Evolutionary conservation across 2,329 filamentous ascomycete species (phyloP), one percentile per base, ranked within the genome.

Genomic region (Sporothrix variecibatus): DNA sequence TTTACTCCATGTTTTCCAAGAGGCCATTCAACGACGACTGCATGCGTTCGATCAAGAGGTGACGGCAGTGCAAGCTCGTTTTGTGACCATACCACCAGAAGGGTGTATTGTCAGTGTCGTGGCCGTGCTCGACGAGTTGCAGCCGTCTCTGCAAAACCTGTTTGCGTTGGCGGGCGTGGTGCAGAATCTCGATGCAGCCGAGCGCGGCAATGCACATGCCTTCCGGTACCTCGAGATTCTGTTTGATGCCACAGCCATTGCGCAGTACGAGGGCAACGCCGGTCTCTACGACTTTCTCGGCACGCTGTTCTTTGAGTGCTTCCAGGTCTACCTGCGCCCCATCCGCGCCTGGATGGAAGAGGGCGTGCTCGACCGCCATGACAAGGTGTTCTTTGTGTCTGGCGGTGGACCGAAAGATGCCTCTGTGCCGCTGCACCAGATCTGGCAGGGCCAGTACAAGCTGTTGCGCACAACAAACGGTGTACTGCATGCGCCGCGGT

Each of bases 261-360:
- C 91, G 0, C 94, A 97, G 79, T 86, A 93, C 62, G 87, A 89
- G 20, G 92, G 92, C 0, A 89, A 93, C 73, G 83, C 86, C 1
- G 80, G 81, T 0, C 84, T 88, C 0, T 96, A 93, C 79, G 81
- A 84, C 53, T 90, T 88, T 53, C 84, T 96, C 5, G 89, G 90
- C 1, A 84, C 84, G 0, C 85, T 96, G 3, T 96, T 98, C 79
- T 91, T 96, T 73, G 88, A 92, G 64, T 97, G 94, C 79, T 92
- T 98, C 74, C 89, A 91, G 74, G 90, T 94, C 1, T 98, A 97
- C 80, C 86, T 97, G 51, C 90, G 90, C 53, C 93, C 94, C 0
- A 92, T 98, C 62, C 88, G 91, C 49, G 84, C 87, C 20, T 98
- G 95, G 95, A 95, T 97, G 90, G 90, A 94, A 78, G 87, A 89